These are phyloP conservation scores for Brassica juncea DNA, from an alignment of 345 rosid genomes.

Conservation along the genomic window DNA sequence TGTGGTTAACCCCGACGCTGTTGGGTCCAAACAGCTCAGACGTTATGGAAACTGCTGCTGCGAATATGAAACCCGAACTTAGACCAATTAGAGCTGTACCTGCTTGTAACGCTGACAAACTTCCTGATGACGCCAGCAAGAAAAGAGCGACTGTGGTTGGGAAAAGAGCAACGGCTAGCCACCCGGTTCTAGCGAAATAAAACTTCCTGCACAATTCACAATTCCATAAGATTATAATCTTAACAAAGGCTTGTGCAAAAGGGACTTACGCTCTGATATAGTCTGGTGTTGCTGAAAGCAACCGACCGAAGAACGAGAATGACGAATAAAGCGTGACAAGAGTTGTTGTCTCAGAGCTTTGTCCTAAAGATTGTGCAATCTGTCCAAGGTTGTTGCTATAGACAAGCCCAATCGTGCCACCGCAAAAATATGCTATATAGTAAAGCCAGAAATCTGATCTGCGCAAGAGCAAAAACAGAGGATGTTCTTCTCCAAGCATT, in stretches of 20 bases:
- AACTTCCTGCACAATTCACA: conserved; percentile 59
- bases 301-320: conserved; percentile 90
- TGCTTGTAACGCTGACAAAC: conserved; percentile 49
- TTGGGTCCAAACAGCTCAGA: conserved; percentile 92
- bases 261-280: conserved; percentile 74
- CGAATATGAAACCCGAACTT: conserved; percentile 94
- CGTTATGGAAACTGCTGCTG: conserved; percentile 89
- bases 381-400: conserved; percentile 94
- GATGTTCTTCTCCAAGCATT: conserved; percentile 85
- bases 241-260: background rate
- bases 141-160: conserved; percentile 84
- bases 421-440: conserved; percentile 76
- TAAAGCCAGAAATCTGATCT: conserved; percentile 95
- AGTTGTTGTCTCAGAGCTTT: conserved; percentile 54
- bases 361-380: conserved; percentile 83
- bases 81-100: conserved; percentile 74
- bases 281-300: conserved; percentile 90
- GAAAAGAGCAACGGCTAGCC: conserved; percentile 76
- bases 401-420: conserved; percentile 93
- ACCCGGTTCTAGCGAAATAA: conserved; percentile 94
- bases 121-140: conserved; percentile 59
- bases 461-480: conserved; percentile 50
- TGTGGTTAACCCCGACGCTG: conserved; percentile 89
- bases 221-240: background rate
- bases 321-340: conserved; percentile 87